These are phyloP conservation scores for Pelargonium australe DNA, from an alignment of 441 rosid species.

Conservation along the genomic window DNA sequence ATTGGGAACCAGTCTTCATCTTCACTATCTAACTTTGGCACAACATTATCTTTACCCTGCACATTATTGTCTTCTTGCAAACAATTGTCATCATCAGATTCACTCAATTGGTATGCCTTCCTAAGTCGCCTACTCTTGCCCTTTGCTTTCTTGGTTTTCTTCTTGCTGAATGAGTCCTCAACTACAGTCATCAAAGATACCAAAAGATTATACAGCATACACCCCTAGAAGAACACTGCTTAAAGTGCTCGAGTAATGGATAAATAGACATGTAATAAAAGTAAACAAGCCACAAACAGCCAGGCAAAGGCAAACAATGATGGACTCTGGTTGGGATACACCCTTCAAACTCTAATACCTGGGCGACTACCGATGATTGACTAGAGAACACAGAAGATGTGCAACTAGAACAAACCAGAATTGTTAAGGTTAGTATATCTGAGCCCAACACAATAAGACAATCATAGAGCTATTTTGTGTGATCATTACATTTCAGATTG, in stretches of 20 bases:
- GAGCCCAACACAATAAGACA: neutral
- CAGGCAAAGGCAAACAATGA: neutral
- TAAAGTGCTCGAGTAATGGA: neutral
- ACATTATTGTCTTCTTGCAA: slow-evolving; percentile 17
- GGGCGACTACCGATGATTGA: neutral
- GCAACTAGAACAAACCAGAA: neutral
- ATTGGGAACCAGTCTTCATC: slow-evolving; percentile 27
- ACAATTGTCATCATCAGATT: slow-evolving; percentile 39
- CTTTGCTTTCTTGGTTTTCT: slow-evolving; percentile 24
- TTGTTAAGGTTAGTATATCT: neutral
- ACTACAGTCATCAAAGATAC: slow-evolving; percentile 18
- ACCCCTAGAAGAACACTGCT: slow-evolving; percentile 5
- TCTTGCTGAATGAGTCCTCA: slow-evolving; percentile 26
- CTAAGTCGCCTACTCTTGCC: slow-evolving; percentile 34
- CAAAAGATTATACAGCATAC: slow-evolving; percentile 2
- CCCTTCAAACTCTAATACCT: neutral
- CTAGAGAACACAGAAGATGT: neutral
- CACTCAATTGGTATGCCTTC: slow-evolving; percentile 38
- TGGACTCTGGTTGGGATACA: neutral
- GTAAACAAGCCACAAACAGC: neutral
- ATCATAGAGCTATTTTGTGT: neutral
- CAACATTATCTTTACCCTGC: slow-evolving; percentile 14
- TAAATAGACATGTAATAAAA: neutral
- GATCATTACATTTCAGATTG: neutral
- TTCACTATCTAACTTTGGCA: slow-evolving; percentile 21